Base-by-base conservation (phyloP, 2,329 filamentous ascomycete genomes). In the Penicillium sp. region DNA sequence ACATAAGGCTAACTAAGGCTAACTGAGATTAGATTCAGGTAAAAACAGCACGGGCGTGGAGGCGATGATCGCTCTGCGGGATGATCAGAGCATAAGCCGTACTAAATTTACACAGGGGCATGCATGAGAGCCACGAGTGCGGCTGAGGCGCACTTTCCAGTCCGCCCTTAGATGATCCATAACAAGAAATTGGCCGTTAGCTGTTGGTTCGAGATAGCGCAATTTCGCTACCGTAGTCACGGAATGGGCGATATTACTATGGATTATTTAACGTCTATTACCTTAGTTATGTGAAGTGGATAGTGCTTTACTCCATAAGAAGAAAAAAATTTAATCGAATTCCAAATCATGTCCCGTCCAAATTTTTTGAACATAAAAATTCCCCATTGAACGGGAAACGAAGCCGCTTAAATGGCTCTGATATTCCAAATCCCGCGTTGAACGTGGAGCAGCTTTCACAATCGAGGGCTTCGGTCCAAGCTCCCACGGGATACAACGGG, bases 11-110 rank as follows among this genome's bases (percentile, higher is more conserved):
- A 54, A 54, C 49, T 44, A 13, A 33, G 26, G 43, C 52, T 50
- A 55, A 54, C 53, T 51, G 26, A 51, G 48, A 45, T 58, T 55
- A 57, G 56, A 59, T 59, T 54, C 47, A 45, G 44, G 46, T 45
- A 47, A 52, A 53, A 53, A 39, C 19, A 49, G 53, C 55, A 57
- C 55, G 52, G 57, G 52, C 55, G 55, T 55, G 57, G 57, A 56
- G 54, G 55, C 40, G 49, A 49, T 53, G 55, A 59, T 59, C 57
- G 55, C 53, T 56, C 43, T 38, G 26, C 57, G 57, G 57, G 57
- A 59, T 51, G 57, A 59, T 58, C 56, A 58, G 48, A 58, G 55
- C 34, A 49, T 55, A 53, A 51, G 51, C 51, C 48, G 49, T 57
- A 48, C 57, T 59, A 57, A 56, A 55, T 52, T 58, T 54, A 57